phyloP scores from a whole-genome alignment of 2,329 filamentous ascomycete genomes.

The Herpotrichia juniperi region DNA sequence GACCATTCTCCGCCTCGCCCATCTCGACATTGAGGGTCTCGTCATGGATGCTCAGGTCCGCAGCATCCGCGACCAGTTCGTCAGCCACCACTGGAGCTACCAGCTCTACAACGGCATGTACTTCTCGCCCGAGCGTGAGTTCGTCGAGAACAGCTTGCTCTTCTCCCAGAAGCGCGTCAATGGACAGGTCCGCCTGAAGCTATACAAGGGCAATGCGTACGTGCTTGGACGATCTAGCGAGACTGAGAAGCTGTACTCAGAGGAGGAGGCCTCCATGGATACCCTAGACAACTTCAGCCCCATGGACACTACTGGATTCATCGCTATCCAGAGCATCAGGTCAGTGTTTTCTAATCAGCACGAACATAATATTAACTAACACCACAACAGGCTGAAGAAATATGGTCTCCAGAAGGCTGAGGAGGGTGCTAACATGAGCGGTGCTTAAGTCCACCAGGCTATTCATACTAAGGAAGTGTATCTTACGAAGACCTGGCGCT shows the following conservation, averaged over 20 bases:
- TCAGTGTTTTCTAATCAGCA: background rate
- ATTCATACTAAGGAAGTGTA: background rate
- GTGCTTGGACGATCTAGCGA: constrained; percentile 65
- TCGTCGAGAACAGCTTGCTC: constrained; percentile 65
- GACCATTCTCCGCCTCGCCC: constrained; percentile 59
- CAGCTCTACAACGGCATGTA: constrained; percentile 67
- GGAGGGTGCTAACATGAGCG: constrained; percentile 27
- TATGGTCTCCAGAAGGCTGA: constrained; percentile 46
- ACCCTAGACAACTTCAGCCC: constrained; percentile 72
- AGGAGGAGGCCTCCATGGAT: constrained; percentile 72
- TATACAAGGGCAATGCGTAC: constrained; percentile 70
- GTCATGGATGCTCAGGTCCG: constrained; percentile 72
- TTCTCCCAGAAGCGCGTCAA: constrained; percentile 49
- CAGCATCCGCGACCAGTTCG: constrained; percentile 72
- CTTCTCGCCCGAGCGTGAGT: constrained; percentile 75
- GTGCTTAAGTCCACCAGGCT: background rate
- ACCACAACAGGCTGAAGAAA: constrained; percentile 49
- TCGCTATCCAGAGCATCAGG: constrained; percentile 70
- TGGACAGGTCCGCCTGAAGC: constrained; percentile 63
- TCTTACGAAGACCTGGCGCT: background rate
- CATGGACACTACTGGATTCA: constrained; percentile 70
- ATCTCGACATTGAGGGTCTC: constrained; percentile 69
- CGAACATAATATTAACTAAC: background rate
- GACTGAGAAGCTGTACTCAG: constrained; percentile 73
- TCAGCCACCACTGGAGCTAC: constrained; percentile 58